Percentiles rank a stretch among this genome's conserved stretches.
Conservation (phyloP, 768 basidiomycete species). For the Hemileccinum impolitum region DNA sequence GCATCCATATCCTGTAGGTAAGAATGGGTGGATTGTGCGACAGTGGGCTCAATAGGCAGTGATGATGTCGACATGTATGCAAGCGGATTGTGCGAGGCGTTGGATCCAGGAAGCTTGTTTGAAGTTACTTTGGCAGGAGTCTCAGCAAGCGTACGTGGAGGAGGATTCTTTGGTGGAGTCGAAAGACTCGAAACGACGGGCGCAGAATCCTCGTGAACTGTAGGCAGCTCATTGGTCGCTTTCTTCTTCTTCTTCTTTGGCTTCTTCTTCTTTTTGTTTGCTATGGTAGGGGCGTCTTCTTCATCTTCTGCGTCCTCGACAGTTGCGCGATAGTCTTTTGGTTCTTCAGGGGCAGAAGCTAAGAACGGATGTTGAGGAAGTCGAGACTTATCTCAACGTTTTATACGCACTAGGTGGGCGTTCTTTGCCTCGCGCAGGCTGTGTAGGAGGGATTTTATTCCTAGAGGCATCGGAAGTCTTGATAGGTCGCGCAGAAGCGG, state of each 20-base stretch:
- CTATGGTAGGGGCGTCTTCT: conserved; percentile 34
- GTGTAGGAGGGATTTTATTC: conserved; percentile 5
- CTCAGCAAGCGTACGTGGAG: conserved; percentile 18
- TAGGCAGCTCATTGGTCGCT: conserved; percentile 11
- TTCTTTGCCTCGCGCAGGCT: conserved; percentile 8
- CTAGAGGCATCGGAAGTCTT: conserved; percentile 8
- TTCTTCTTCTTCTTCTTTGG: conserved; percentile 77
- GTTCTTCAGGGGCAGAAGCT: conserved; percentile 25
- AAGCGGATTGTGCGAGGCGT: conserved; percentile 19
- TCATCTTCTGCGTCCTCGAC: conserved; percentile 77
- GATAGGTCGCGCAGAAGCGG: conserved; percentile 1
- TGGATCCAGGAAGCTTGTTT: conserved; percentile 7
- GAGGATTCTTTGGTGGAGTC: conserved; percentile 17
- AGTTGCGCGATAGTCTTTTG: conserved; percentile 41
- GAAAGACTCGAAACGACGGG: conserved; percentile 15
- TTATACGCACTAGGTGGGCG: conserved; percentile 10
- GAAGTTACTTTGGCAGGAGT: conserved; percentile 22
- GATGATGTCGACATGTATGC: conserved; percentile 37
- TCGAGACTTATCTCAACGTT: neutral
- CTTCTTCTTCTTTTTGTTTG: conserved; percentile 60
- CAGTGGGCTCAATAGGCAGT: conserved; percentile 44
- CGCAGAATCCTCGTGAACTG: conserved; percentile 21
- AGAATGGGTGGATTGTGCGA: conserved; percentile 67
- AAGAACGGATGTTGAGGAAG: neutral
- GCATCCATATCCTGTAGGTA: conserved; percentile 56